Base-by-base conservation (phyloP, 371 early-diverging fungal genomes). In the Nematocida major region DNA sequence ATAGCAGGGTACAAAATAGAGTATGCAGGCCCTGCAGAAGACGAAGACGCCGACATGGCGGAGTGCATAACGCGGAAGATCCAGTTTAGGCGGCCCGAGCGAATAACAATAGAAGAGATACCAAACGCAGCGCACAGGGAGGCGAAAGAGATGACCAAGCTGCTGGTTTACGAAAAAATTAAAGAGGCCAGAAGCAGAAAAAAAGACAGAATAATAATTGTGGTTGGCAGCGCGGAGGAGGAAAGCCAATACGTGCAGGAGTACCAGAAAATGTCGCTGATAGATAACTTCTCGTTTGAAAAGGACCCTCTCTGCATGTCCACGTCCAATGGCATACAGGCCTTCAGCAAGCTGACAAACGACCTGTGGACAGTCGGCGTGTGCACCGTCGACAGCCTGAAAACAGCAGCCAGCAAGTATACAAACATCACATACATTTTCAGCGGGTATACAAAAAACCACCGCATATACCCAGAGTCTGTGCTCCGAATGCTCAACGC, bases 1-100 rank as follows among this genome's bases (percentile, higher is more conserved):
- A 68, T 68, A 54, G 13, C 47, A 13, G 68, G 68, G 20, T 68
- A 57, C 4, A 48, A 11, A 15, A 42, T 32, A 51, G 68, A 48
- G 24, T 43, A 42, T 3, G 38, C 7, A 32, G 3, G 32, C 11
- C 11, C 11, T 43, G n/a, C 26, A 15, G 9, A 39, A 1, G 24
- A 50, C 36, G 43, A 48, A 67, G 47, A 30, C 3, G 20, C 18
- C 40, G 59, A 67, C 5, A 7, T 7, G 9, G 34, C 22, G n/a
- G n/a, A 38, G 20, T 9, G 5, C 13, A 1, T 7, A 3, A 9
- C 24, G 4, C 18, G 36, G 22, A 57, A 57, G 26, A 57, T 57
- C 9, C 57, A 57, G 34, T 57, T 57, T 57, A 57, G 38, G 34
- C 1, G 36, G 2, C 5, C 57, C 9, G 36, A 57, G 36, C 30